Evolutionary conservation across 345 rosid species (phyloP), one percentile per base, ranked within the genome.

Genomic region (Acer negundo): DNA sequence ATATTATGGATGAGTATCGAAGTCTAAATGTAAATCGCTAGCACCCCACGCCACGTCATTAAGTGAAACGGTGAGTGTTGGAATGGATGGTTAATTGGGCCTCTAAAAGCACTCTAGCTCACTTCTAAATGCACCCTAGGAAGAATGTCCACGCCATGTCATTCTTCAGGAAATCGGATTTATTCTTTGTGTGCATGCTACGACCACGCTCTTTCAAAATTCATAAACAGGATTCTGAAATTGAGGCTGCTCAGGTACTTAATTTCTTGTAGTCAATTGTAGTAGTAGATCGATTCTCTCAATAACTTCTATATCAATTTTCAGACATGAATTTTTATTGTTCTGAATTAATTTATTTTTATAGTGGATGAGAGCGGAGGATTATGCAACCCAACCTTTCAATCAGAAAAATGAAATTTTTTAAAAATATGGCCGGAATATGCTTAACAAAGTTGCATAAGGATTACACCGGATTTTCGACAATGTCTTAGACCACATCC

Each of bases 361-460:
- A 28, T 79, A 92, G 97, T 94, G 98, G 94, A 92, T 94, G 93
- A 79, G 88, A 9, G 67, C 90, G 19, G 77, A 86, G 38, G 97
- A 92, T 15, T 94, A 92, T 53, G 86, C 89, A 49, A 80, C 84
- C 8, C 97, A 94, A 66, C 87, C 91, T 3, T 91, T 79, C 76
- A 76, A 85, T 66, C 76, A 75, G 31, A 22, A 78, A 26, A 83
- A 90, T 5, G 77, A 82, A 80, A 71, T 28, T 83, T 47, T 91
- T 94, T 86, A 80, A 78, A 58, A 62, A 73, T 75, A 69, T 90
- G 62, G 92, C 95, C 23, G 61, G 86, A 69, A 83, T 94, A 62
- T 94, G 98, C 85, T 73, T 71, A 71, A 77, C 83, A 23, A 93
- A 86, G 72, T 72, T 78, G 12, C 83, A 81, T 65, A 74, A 67